A percentile compares a stretch with the other conserved stretches of the same genome.
Evolutionary conservation across 306 rosid genomes (phyloP).

Genomic region (Fragaria nilgerrensis): DNA sequence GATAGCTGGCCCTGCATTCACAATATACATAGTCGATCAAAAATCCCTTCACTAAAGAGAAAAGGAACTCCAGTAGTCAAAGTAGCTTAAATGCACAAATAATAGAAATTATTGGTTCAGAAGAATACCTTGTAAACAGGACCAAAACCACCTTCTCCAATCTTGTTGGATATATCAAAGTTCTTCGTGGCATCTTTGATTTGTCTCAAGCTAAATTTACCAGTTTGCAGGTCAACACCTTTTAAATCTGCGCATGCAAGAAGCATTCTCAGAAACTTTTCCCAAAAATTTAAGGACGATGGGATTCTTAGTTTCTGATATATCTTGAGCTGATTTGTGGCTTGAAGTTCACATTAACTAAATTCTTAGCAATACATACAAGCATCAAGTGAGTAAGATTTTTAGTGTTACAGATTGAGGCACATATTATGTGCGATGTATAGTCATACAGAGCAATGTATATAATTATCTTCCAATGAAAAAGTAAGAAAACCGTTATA

Average conservation of each 20-base stretch:
- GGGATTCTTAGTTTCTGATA: not conserved
- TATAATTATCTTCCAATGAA: not conserved
- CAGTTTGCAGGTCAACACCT: conserved; percentile 49
- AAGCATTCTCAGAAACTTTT: not conserved
- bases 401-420: not conserved
- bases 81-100: not conserved
- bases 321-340: not conserved
- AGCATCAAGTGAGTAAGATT: not conserved
- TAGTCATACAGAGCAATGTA: not conserved
- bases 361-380: not conserved
- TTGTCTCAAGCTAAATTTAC: conserved; percentile 51
- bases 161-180: conserved; percentile 47
- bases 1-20: conserved; percentile 29
- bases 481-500: not conserved
- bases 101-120: not conserved
- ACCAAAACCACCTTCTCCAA: conserved; percentile 55
- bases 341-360: not conserved
- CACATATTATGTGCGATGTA: not conserved
- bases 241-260: conserved; percentile 31
- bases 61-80: not conserved
- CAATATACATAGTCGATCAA: not conserved
- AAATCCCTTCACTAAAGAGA: not conserved
- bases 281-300: not conserved
- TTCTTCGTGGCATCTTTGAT: conserved; percentile 57
- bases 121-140: conserved; percentile 33